Evolutionary conservation across 2,329 filamentous ascomycete genomes (phyloP), one percentile per base, ranked within the genome.

Genomic region (Pseudogymnoascus destructans): DNA sequence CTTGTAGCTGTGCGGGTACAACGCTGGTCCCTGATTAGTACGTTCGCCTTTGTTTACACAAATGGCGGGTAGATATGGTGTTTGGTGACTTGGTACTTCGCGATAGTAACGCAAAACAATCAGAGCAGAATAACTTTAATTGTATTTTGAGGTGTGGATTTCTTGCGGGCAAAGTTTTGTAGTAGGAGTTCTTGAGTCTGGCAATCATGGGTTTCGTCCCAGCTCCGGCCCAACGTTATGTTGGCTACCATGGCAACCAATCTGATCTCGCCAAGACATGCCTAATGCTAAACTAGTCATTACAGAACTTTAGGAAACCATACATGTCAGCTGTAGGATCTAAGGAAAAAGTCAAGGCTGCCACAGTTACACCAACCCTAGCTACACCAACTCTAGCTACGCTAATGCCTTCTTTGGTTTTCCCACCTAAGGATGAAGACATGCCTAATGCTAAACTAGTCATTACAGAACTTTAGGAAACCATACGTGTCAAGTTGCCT

Each of bases 11-110:
- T 27, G 19, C 5, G 13, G 21, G 21, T 49, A 46, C 40, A 49
- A 77, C 78, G 0, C 68, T 82, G 21, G 71, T 82, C 62, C 65
- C 81, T 13, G 72, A 75, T 33, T 66, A 81, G 58, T 71, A 71
- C 58, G 64, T 72, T 2, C 46, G 66, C 0, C 63, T 81, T 2
- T 49, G 42, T 49, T 49, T 49, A 49, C 42, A 49, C 42, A 49
- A 27, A 27, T 27, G 42, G 42, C 21, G 42, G 42, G 42, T 49
- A 25, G 23, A 15, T 49, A 9, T 27, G 8, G 23, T 15, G 15
- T 27, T 7, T 10, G 7, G 42, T 27, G 15, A 8, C 21, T 49
- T 49, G 21, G n/a, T 9, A 8, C 6, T 49, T 7, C 42, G 42
- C 13, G 21, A 10, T 15, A 27, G 13, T 15, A 49, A 27, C 7